Evolutionary conservation across 202 grass and related monocot species (phyloP).

Genomic region (Cymbopogon flexuosus): DNA sequence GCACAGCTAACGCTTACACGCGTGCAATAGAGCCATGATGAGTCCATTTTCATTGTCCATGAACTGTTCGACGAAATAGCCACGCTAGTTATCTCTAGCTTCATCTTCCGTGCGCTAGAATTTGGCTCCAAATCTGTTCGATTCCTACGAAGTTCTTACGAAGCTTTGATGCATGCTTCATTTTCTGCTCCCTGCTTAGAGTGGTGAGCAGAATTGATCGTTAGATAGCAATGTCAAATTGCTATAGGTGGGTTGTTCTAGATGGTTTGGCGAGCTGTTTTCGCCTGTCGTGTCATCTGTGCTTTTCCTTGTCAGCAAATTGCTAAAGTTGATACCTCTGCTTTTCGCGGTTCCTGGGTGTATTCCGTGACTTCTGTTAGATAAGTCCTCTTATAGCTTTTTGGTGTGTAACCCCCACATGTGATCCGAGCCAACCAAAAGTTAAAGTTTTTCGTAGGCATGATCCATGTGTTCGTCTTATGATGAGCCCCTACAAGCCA

Average conservation of each 20-base stretch:
- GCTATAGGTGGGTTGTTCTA: conserved; percentile 17
- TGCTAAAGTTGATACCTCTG: conserved; percentile 43
- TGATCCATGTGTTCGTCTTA: conserved; percentile 60
- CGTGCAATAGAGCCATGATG: neutral
- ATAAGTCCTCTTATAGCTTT: conserved; percentile 42
- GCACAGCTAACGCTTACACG: neutral
- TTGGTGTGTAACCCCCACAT: conserved; percentile 49
- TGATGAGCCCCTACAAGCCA: conserved; percentile 48
- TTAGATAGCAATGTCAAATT: conserved; percentile 32
- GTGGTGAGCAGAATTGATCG: conserved; percentile 13
- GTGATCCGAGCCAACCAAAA: conserved; percentile 69
- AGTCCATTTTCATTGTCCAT: conserved; percentile 2
- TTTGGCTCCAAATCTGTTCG: conserved; percentile 2
- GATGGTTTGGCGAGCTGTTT: conserved; percentile 28
- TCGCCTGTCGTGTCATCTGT: conserved; percentile 33
- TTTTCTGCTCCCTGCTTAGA: neutral
- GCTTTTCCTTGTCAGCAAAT: conserved; percentile 55
- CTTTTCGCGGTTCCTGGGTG: conserved; percentile 43
- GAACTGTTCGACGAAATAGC: conserved; percentile 44
- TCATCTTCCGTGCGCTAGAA: neutral
- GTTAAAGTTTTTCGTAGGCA: conserved; percentile 43
- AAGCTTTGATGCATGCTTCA: conserved; percentile 7
- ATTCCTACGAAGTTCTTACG: neutral
- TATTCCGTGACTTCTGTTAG: conserved; percentile 54
- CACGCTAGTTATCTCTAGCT: neutral